These are phyloP conservation scores for Rhodofomes roseus DNA, from an alignment of 1,284 basidiomycete species.

Conservation along the genomic window DNA sequence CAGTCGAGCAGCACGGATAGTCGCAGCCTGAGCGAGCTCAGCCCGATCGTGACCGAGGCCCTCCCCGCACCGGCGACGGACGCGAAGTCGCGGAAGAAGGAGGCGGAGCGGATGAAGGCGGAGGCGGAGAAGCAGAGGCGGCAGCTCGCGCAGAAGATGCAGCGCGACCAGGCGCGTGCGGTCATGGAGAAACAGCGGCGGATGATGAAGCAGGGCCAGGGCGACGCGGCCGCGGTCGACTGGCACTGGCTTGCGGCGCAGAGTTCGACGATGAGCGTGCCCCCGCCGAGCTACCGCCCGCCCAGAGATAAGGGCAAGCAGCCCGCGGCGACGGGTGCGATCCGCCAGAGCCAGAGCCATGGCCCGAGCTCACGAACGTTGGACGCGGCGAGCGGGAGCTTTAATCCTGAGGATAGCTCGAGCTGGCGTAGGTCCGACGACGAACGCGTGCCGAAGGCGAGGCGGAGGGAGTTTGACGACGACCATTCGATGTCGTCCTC, in stretches of 20 bases:
- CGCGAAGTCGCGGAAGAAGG: slow-evolving; percentile 87
- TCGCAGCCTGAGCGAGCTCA: slow-evolving; percentile 53
- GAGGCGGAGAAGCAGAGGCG: slow-evolving; percentile 90
- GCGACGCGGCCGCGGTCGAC: slow-evolving; percentile 34
- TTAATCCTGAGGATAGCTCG: slow-evolving; percentile 36
- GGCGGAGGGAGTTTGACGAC: slow-evolving; percentile 81
- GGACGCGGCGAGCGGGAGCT: slow-evolving; percentile 52
- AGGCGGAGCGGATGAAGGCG: slow-evolving; percentile 78
- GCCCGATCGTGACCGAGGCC: slow-evolving; percentile 34
- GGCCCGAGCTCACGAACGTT: slow-evolving; percentile 40
- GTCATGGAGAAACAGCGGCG: slow-evolving; percentile 92
- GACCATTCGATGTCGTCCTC: slow-evolving; percentile 89
- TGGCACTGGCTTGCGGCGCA: slow-evolving; percentile 55
- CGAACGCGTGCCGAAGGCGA: slow-evolving; percentile 70
- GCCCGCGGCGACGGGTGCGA: slow-evolving; percentile 48
- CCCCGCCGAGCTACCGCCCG: slow-evolving; percentile 6
- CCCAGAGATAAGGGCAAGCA: slow-evolving; percentile 44
- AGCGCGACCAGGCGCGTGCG: slow-evolving; percentile 86
- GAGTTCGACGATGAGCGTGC: slow-evolving; percentile 30
- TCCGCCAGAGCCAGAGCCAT: slow-evolving; percentile 51
- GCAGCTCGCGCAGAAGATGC: slow-evolving; percentile 68
- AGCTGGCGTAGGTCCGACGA: slow-evolving; percentile 46
- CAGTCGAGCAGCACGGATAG: slow-evolving; percentile 80
- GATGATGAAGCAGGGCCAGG: slow-evolving; percentile 57
- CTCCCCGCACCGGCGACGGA: slow-evolving; percentile 38